phyloP scores from a whole-genome alignment of 257 asterid genomes.

The Solanum raphanifolium region DNA sequence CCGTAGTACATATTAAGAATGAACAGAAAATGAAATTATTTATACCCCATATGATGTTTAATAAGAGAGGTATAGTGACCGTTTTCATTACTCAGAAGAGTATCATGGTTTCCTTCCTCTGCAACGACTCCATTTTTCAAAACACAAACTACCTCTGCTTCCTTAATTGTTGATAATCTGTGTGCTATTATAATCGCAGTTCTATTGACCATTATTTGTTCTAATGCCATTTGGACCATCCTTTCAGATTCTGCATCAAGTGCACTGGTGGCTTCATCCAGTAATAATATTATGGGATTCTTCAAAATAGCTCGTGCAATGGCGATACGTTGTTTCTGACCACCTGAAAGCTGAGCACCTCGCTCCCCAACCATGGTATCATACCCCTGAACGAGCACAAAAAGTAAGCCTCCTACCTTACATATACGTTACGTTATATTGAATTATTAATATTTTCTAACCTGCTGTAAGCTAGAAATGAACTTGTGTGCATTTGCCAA shows the following conservation, averaged over 20 bases:
- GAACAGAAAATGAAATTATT: background rate
- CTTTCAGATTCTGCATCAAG: constrained; percentile 71
- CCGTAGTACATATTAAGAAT: background rate
- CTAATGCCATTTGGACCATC: constrained; percentile 60
- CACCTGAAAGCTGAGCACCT: constrained; percentile 65
- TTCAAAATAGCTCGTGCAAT: constrained; percentile 64
- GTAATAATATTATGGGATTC: constrained; percentile 44
- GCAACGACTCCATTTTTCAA: constrained; percentile 45
- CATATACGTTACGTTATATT: no score
- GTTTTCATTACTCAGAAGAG: constrained; percentile 24
- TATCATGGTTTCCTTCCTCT: constrained; percentile 56
- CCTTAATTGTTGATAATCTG: constrained; percentile 51
- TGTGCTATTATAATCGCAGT: constrained; percentile 64
- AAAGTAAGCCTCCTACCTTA: background rate
- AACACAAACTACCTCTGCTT: constrained; percentile 50
- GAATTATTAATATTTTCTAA: background rate
- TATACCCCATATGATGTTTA: background rate
- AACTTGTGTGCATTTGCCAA: constrained; percentile 66
- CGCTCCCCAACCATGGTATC: constrained; percentile 65
- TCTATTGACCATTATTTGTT: constrained; percentile 44
- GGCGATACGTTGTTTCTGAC: constrained; percentile 65
- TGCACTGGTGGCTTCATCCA: constrained; percentile 72
- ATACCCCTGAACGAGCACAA: constrained; percentile 30
- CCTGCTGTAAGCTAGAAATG: constrained; percentile 59
- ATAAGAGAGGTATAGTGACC: constrained; percentile 41